Evolutionary conservation across 331 rosid genomes (phyloP), one percentile per base, ranked within the genome.

Genomic region (Prunus yedoensis): DNA sequence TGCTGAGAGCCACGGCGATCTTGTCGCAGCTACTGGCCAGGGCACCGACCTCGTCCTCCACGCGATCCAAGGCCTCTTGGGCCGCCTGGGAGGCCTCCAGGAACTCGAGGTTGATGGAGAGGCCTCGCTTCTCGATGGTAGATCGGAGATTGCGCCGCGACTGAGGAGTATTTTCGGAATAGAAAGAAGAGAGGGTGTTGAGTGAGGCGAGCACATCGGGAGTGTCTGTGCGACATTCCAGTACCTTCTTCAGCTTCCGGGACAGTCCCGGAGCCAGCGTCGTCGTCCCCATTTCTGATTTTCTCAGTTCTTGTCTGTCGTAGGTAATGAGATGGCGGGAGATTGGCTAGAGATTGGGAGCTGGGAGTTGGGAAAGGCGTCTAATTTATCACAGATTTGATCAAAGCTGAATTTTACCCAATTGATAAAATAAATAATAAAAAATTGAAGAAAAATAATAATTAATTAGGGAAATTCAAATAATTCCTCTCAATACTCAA

Each of bases 231-330:
- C 90, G 84, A 30, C 91, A 90, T 49, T 92, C 99, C 83, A 95
- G 75, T 63, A 95, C 97, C 83, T 95, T 95, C 94, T 92, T 95
- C 87, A 95, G 91, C 81, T 92, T 95, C 89, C 97, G 93, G 8
- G 97, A 95, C 4, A 95, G 89, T 47, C 99, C 96, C 69, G 97
- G 96, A 69, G 97, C 99, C 45, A 92, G 74, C 66, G 80, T 72
- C 61, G 62, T 16, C 50, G 81, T 83, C 76, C 88, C 86, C 93
- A 85, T 92, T 69, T 18, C 74, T 54, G 52, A 47, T 47, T 47
- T 47, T 47, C 13, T 47, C 52, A 47, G 52, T 4, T 47, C 5
- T 47, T 10, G 52, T 47, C 16, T 56, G 61, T 56, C 12, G 61
- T 10, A 56, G 28, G 61, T 12, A 10, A 56, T 56, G 61, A 23